Conservation (phyloP, 179 eudicot species). For the Silene coronaria region DNA sequence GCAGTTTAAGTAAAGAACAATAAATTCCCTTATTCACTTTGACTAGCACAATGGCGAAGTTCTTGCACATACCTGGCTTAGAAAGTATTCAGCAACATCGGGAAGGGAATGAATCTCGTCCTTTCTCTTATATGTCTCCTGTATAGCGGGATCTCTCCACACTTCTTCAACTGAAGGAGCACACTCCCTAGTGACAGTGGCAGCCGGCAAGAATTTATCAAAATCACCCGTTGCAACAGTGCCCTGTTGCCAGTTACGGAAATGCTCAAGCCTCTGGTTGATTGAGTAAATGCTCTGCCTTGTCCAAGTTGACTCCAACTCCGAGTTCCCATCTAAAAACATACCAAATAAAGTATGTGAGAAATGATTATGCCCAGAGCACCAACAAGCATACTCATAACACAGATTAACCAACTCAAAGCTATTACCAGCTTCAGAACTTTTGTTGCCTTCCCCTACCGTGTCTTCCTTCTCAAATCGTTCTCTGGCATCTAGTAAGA, state of each 20-base stretch:
- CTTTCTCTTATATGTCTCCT: slow-evolving; percentile 67
- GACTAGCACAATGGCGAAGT: background rate
- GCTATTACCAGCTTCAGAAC: slow-evolving; percentile 45
- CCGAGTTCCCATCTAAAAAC: slow-evolving; percentile 38
- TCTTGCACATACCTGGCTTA: slow-evolving; percentile 54
- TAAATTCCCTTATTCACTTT: background rate
- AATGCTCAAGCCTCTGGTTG: slow-evolving; percentile 79
- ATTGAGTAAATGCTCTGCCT: slow-evolving; percentile 58
- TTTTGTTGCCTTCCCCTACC: slow-evolving; percentile 25
- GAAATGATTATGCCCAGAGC: too few relatives aligned
- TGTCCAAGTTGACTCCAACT: slow-evolving; percentile 34
- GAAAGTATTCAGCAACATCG: slow-evolving; percentile 93
- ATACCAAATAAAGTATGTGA: too few relatives aligned
- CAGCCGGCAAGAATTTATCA: slow-evolving; percentile 96
- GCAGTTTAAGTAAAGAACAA: too few relatives aligned
- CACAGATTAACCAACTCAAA: background rate
- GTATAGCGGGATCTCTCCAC: slow-evolving; percentile 96
- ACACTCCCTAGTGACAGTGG: slow-evolving; percentile 66
- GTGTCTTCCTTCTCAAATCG: slow-evolving; percentile 88
- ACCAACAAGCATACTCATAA: too few relatives aligned
- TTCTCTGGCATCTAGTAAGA: slow-evolving; percentile 90
- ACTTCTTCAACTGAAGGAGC: slow-evolving; percentile 96
- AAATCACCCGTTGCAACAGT: slow-evolving; percentile 93
- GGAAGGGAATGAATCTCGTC: slow-evolving; percentile 82
- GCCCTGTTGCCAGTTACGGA: slow-evolving; percentile 91